phyloP scores from a whole-genome alignment of 2,329 filamentous ascomycete species.

The Paecilomyces sp. region DNA sequence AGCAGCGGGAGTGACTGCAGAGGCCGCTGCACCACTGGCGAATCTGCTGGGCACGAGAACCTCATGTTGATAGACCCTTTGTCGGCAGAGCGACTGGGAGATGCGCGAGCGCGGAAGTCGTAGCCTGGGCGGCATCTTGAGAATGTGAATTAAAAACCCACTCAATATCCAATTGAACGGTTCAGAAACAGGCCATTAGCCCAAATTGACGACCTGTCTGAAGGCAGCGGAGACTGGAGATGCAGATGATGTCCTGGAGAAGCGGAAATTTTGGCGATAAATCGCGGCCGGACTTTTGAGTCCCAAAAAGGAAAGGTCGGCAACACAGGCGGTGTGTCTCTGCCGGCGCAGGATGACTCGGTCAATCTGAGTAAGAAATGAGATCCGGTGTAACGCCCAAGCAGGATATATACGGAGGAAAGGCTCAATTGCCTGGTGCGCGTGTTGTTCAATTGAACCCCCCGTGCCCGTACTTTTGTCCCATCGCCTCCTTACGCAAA shows the following conservation, averaged over 20 bases:
- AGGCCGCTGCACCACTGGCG: conserved; percentile 40
- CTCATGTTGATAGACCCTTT: conserved; percentile 31
- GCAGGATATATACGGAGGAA: background rate
- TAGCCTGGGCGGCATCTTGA: conserved; percentile 49
- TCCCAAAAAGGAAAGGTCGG: conserved; percentile 3
- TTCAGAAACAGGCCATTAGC: conserved; percentile 1
- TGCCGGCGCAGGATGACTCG: conserved; percentile 12
- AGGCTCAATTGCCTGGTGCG: background rate
- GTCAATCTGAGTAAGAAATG: conserved; percentile 5
- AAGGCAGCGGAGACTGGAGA: conserved; percentile 1
- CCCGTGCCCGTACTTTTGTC: background rate
- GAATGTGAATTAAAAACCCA: background rate
- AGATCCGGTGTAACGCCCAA: background rate
- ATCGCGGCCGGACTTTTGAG: background rate
- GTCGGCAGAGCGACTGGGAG: conserved; percentile 27
- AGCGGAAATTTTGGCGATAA: background rate
- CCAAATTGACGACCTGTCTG: background rate
- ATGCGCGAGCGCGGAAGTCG: conserved; percentile 32
- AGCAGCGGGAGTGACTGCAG: conserved; percentile 46
- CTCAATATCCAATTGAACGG: background rate
- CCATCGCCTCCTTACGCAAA: background rate
- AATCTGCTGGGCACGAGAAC: conserved; percentile 30
- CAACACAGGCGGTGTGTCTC: conserved; percentile 14
- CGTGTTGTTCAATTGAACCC: background rate
- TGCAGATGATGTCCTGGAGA: background rate